Evolutionary conservation across 306 rosid species (phyloP).

Genomic region (Ammopiptanthus mongolicus): DNA sequence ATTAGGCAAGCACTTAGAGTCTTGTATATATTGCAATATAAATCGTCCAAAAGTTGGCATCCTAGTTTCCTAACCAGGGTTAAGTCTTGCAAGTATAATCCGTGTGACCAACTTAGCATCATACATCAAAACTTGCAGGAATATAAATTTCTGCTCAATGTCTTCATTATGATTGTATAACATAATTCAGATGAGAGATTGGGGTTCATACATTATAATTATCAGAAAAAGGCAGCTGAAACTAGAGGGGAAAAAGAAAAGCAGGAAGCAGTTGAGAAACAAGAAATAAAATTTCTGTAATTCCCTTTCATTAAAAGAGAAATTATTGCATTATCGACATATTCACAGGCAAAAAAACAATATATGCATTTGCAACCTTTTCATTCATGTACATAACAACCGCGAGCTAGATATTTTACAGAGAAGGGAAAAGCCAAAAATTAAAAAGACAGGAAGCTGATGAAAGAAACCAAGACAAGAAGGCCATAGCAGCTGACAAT

Average conservation of each 20-base stretch:
- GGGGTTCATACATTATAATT: background rate
- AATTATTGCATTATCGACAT: background rate
- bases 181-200: background rate
- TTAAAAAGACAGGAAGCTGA: constrained; percentile 67
- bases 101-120: background rate
- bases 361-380: constrained; percentile 22
- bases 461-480: constrained; percentile 83
- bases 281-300: background rate
- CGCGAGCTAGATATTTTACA: constrained; percentile 28
- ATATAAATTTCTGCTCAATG: background rate
- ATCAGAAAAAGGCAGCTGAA: background rate
- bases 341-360: constrained; percentile 14
- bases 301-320: background rate
- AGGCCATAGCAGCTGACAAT: constrained; percentile 83
- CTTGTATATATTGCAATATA: background rate
- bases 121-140: background rate
- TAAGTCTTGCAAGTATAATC: background rate
- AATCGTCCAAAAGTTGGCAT: background rate
- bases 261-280: background rate
- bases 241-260: background rate
- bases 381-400: constrained; percentile 18
- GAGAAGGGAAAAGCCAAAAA: constrained; percentile 72
- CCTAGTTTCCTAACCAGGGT: background rate
- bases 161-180: background rate
- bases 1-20: background rate